Evolutionary conservation across 2,329 filamentous ascomycete genomes (phyloP).

Genomic region (Immersiporthe knoxdaviesiana): DNA sequence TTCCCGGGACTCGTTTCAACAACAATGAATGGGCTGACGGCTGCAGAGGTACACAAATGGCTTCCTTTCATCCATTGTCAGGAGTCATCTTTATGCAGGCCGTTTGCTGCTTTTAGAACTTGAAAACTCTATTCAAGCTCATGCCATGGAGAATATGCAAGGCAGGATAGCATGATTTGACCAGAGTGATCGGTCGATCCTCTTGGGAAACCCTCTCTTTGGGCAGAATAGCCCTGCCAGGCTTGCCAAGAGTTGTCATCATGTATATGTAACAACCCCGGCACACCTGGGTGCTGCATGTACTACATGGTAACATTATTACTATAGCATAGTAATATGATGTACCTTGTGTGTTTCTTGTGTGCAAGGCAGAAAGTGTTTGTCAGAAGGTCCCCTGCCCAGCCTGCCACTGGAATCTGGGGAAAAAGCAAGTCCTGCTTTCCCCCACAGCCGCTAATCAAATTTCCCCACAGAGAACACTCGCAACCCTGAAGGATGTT

Average conservation of each 20-base stretch:
- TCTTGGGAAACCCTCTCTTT: neutral
- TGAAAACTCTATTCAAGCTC: neutral
- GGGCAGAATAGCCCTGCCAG: neutral
- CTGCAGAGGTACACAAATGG: neutral
- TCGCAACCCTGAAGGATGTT: constrained; percentile 2
- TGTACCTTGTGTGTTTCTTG: neutral
- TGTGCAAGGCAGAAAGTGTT: neutral
- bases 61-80: neutral
- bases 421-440: neutral
- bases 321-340: neutral
- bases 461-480: constrained; percentile 7
- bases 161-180: neutral
- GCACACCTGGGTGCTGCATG: neutral
- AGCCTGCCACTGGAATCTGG: constrained; percentile 2
- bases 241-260: neutral
- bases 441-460: constrained; percentile 10
- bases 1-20: neutral
- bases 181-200: neutral
- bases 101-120: neutral
- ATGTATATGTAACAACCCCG: neutral
- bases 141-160: neutral
- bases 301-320: neutral
- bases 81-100: neutral
- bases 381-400: neutral
- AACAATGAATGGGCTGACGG: neutral